These are phyloP conservation scores for Ramaria sp. DNA, from an alignment of 768 basidiomycete genomes.

Conservation along the genomic window DNA sequence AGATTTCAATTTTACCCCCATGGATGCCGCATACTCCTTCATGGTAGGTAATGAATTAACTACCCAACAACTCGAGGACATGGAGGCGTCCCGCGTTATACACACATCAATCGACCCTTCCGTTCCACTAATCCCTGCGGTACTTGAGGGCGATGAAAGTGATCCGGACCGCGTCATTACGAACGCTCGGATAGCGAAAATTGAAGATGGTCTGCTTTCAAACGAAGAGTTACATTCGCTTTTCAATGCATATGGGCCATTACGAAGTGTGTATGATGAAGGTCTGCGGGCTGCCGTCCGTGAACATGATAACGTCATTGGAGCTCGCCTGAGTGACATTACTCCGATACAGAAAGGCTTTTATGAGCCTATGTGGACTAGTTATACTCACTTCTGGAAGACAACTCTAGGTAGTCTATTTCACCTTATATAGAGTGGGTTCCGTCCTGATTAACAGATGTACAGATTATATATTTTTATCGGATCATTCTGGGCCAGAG, in stretches of 20 bases:
- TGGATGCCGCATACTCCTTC: conserved; percentile 74
- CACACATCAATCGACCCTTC: conserved; percentile 56
- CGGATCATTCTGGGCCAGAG: conserved; percentile 30
- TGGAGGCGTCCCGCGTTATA: conserved; percentile 59
- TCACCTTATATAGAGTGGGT: not conserved
- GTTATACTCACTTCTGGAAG: conserved; percentile 83
- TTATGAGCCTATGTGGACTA: conserved; percentile 78
- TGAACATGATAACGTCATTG: conserved; percentile 14
- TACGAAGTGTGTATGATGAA: conserved; percentile 61
- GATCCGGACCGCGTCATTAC: conserved; percentile 68
- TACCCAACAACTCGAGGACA: conserved; percentile 35
- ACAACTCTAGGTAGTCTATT: conserved; percentile 51
- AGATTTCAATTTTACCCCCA: conserved; percentile 90
- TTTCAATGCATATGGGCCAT: conserved; percentile 23
- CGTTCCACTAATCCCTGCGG: conserved; percentile 13
- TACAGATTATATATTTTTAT: conserved; percentile 86
- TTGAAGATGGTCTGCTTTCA: conserved; percentile 60
- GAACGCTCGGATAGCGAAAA: conserved; percentile 50
- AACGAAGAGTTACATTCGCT: conserved; percentile 43
- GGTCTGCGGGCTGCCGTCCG: conserved; percentile 24
- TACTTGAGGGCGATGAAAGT: conserved; percentile 35
- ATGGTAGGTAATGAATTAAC: conserved; percentile 52
- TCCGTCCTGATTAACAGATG: not conserved
- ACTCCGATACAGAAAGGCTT: conserved; percentile 35
- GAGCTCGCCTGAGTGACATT: conserved; percentile 2